Base-by-base conservation (phyloP, 1,139 yeast genomes). In the Barnettozyma hawaiiensis region DNA sequence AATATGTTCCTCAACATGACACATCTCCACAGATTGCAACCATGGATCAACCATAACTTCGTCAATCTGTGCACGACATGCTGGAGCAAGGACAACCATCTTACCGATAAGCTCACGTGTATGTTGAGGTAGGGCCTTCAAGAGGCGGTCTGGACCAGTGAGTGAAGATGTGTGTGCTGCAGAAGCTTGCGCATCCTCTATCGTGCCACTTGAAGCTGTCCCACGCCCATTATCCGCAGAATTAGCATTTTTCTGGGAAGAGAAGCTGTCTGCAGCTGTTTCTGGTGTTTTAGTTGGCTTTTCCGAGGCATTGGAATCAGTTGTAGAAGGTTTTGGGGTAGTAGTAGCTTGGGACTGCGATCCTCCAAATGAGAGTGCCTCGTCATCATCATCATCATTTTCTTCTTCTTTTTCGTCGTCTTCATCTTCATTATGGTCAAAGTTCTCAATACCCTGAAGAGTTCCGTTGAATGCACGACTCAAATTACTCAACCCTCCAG, bases 31-130 rank as follows among this genome's bases (percentile, higher is more conserved):
- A 20, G 78, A 66, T 39, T 65, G 61, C 42, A 90, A 65, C 96
- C 96, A 89, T 7, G 76, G 68, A 58, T 87, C 96, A 22, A 73
- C 68, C 72, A 87, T 84, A 52, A 89, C 82, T 48, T 85, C 95
- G 47, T 85, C 90, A 42, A 90, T 81, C 24, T 80, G 73, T n/a
- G 84, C 84, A 55, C 97, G 78, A 58, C 90, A 81, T 2, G 92
- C 92, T 1, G 94, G 94, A 0, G 94, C 89, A 48, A 84, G 65
- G 46, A 79, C 85, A 37, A 84, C 90, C 94, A 84, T 84, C 49
- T 76, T 72, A 5, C 83, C 76, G 48, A 84, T 75, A 48, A 84
- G 69, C 8, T 75, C 65, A 41, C 90, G 76, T 37, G 83, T 74
- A 47, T 81, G 85, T 47, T 73, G 78, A 1, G 89, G 87, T 40